A percentile compares a stretch with the other conserved stretches of the same genome.
Conservation (phyloP, 2,329 filamentous ascomycete species). For the Akanthomyces dipterigenus region DNA sequence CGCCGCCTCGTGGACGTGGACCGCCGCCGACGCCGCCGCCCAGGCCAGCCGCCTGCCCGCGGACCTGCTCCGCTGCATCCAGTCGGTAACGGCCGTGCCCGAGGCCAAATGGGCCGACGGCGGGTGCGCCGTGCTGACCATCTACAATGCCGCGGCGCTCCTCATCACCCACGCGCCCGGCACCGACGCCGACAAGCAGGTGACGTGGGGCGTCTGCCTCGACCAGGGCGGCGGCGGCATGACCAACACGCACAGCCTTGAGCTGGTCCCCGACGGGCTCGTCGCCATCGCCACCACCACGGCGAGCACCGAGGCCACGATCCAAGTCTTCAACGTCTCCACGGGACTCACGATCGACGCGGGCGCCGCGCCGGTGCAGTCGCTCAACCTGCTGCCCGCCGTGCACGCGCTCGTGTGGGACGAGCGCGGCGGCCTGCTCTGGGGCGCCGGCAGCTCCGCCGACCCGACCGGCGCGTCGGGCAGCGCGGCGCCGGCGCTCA, state of each 20-base stretch:
- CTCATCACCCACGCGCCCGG: not conserved
- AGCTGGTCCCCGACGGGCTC: slow-evolving; percentile 4
- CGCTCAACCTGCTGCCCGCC: not conserved
- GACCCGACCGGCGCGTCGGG: not conserved
- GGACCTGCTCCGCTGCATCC: slow-evolving; percentile 4
- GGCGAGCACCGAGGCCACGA: not conserved
- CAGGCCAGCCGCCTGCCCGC: not conserved
- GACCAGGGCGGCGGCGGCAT: not conserved
- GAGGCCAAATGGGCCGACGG: slow-evolving; percentile 7
- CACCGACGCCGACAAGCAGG: not conserved
- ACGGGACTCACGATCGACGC: not conserved
- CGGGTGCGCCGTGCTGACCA: not conserved
- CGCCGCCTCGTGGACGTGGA: not conserved
- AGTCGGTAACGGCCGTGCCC: not conserved
- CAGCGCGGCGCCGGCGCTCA: not conserved
- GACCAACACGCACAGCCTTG: slow-evolving; percentile 9
- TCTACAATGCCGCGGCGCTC: slow-evolving; percentile 7
- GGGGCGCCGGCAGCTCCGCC: slow-evolving; percentile 1
- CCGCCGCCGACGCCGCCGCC: not conserved
- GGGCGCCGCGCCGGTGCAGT: not conserved
- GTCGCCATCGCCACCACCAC: slow-evolving; percentile 1
- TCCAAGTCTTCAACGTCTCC: not conserved
- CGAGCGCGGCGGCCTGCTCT: not conserved
- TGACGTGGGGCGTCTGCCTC: slow-evolving; percentile 5
- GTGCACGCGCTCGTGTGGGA: slow-evolving; percentile 9